Percentiles rank a stretch among this genome's conserved stretches.
Conservation (phyloP, 2,329 filamentous ascomycete genomes). For the Cytospora mali region DNA sequence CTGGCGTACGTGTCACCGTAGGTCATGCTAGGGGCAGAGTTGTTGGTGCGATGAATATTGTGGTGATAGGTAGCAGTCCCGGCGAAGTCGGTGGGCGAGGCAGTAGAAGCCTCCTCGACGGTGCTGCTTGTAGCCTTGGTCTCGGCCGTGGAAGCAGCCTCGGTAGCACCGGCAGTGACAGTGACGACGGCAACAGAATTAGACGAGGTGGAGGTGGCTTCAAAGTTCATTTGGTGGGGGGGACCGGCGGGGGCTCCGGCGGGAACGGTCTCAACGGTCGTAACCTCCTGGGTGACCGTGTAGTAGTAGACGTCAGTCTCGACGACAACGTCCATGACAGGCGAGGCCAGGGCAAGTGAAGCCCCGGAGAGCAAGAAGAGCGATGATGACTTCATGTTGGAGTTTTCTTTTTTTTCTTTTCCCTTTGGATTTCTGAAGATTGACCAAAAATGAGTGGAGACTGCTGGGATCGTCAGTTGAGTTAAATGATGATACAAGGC, state of each 20-base stretch:
- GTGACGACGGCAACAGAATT: slow-evolving; percentile 10
- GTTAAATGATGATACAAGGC: neutral
- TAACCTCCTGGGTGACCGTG: slow-evolving; percentile 45
- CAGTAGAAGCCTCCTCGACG: slow-evolving; percentile 24
- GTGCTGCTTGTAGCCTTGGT: slow-evolving; percentile 10
- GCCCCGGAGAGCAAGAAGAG: slow-evolving; percentile 50
- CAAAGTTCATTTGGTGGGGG: neutral
- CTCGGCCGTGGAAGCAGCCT: slow-evolving; percentile 22
- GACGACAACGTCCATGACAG: slow-evolving; percentile 44
- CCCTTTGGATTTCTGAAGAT: slow-evolving; percentile 10
- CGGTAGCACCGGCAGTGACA: neutral
- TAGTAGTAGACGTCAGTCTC: slow-evolving; percentile 48
- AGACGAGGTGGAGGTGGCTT: neutral
- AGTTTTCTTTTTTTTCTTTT: neutral
- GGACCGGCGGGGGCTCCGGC: slow-evolving; percentile 23
- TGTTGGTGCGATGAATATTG: slow-evolving; percentile 84
- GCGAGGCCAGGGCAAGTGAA: slow-evolving; percentile 48
- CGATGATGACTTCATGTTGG: slow-evolving; percentile 55
- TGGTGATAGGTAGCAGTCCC: slow-evolving; percentile 67
- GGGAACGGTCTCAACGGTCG: slow-evolving; percentile 7
- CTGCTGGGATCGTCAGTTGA: slow-evolving; percentile 18
- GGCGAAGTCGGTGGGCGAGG: slow-evolving; percentile 34
- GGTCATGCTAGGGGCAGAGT: slow-evolving; percentile 65
- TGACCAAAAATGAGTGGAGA: slow-evolving; percentile 19
- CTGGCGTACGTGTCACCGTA: slow-evolving; percentile 68